phyloP scores from a whole-genome alignment of 148 eudicot species.

The Polygonum aviculare region DNA sequence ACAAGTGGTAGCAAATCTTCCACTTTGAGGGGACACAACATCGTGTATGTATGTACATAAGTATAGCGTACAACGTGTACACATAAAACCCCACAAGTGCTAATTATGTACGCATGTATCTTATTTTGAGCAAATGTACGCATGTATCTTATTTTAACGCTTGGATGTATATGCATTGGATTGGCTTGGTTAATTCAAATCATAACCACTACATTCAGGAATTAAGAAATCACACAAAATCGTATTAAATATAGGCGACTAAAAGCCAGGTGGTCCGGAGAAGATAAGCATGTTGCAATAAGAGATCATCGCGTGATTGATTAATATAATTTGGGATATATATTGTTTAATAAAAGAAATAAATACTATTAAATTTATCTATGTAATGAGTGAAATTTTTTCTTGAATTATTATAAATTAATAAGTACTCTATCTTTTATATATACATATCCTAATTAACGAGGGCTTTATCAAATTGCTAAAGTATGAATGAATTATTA shows the following conservation, averaged over 20 bases:
- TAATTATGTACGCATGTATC: background rate
- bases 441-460: too few species aligned
- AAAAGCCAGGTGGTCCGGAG: background rate
- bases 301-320: background rate
- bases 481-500: too few species aligned
- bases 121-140: background rate
- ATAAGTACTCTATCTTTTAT: too few species aligned
- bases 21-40: background rate
- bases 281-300: background rate
- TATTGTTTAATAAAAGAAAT: too few species aligned
- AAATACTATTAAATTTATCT: too few species aligned
- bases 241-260: background rate
- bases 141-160: background rate
- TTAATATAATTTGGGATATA: background rate
- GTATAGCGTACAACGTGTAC: background rate
- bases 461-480: too few species aligned
- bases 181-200: background rate
- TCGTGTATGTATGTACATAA: background rate
- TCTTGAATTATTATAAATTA: too few species aligned
- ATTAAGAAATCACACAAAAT: background rate
- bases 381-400: too few species aligned
- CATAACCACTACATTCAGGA: background rate
- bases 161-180: background rate
- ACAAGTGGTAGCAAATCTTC: background rate
- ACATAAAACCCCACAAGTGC: background rate